Conservation (phyloP, 495 filamentous ascomycete species). For the Penicillium salamii region DNA sequence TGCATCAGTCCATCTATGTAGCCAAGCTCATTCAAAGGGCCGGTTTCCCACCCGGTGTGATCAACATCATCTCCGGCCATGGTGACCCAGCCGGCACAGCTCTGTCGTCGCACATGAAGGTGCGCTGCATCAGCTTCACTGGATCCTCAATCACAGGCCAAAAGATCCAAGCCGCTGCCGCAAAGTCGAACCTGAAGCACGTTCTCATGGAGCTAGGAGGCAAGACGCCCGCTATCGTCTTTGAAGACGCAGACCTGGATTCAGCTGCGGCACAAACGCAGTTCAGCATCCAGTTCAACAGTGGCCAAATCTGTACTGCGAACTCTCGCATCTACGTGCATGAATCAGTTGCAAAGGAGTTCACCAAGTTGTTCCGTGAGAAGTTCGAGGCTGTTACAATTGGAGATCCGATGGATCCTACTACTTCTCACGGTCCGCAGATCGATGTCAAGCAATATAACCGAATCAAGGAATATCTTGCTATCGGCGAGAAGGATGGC, state of each 20-base stretch:
- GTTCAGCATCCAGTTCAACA: conserved; percentile 65
- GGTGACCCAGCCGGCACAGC: conserved; percentile 50
- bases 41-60: conserved; percentile 53
- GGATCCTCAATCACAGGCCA: conserved; percentile 78
- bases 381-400: conserved; percentile 58
- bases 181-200: conserved; percentile 80
- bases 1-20: conserved; percentile 62
- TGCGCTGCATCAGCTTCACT: conserved; percentile 92
- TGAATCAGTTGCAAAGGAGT: conserved; percentile 72
- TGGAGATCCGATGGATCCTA: conserved; percentile 74
- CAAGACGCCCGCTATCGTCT: conserved; percentile 83
- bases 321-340: conserved; percentile 87
- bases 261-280: conserved; percentile 79
- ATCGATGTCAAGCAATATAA: conserved; percentile 81
- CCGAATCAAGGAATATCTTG: conserved; percentile 71
- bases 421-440: conserved; percentile 80
- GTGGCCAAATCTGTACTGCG: conserved; percentile 89
- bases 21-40: conserved; percentile 68
- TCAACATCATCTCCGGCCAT: conserved; percentile 54
- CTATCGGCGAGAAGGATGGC: conserved; percentile 72
- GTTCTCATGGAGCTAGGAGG: conserved; percentile 92
- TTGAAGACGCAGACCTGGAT: conserved; percentile 85
- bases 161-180: conserved; percentile 83
- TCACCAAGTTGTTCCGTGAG: conserved; percentile 68
- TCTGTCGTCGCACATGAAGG: conserved; percentile 50